Conservation (phyloP, 352 stramenopile genomes). For the Phytophthora citrophthora region DNA sequence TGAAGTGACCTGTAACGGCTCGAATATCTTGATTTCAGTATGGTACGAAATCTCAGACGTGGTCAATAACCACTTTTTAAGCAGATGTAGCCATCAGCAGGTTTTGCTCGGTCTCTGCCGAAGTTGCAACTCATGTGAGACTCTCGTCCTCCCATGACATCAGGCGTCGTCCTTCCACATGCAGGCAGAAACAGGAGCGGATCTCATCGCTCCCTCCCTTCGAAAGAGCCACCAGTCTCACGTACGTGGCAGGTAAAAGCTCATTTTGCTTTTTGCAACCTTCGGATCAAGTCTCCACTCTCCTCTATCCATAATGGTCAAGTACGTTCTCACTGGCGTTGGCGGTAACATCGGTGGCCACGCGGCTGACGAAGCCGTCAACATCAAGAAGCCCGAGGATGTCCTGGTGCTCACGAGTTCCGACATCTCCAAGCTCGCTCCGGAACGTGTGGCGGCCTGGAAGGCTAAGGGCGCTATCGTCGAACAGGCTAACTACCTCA, state of each 20-base stretch:
- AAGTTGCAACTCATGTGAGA: background rate
- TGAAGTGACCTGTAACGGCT: slow-evolving; percentile 27
- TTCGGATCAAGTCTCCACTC: slow-evolving; percentile 16
- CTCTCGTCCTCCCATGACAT: slow-evolving; percentile 1
- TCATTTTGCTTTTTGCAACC: slow-evolving; percentile 28
- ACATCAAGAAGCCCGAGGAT: slow-evolving; percentile 33
- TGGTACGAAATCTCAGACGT: background rate
- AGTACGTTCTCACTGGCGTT: slow-evolving; percentile 35
- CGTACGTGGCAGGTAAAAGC: slow-evolving; percentile 20
- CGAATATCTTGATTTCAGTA: slow-evolving; percentile 22
- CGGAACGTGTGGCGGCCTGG: slow-evolving; percentile 10
- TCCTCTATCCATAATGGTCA: slow-evolving; percentile 27
- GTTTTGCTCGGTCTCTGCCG: slow-evolving; percentile 11
- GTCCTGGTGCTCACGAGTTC: slow-evolving; percentile 25
- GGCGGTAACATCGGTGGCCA: slow-evolving; percentile 37
- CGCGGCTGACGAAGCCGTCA: slow-evolving; percentile 25
- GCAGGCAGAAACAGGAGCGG: slow-evolving; percentile 16
- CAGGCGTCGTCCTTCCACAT: slow-evolving; percentile 10
- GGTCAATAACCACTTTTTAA: slow-evolving; percentile 5
- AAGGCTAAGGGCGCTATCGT: slow-evolving; percentile 25
- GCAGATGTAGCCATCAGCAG: background rate
- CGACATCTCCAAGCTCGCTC: slow-evolving; percentile 28
- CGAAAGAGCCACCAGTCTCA: background rate
- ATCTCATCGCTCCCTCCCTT: slow-evolving; percentile 8
- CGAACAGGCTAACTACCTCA: slow-evolving; percentile 23